Percentiles rank a stretch among this genome's conserved stretches.
These are phyloP conservation scores for Novymonas esmeraldas DNA, from an alignment of 208 protist genomes.

Conservation along the genomic window DNA sequence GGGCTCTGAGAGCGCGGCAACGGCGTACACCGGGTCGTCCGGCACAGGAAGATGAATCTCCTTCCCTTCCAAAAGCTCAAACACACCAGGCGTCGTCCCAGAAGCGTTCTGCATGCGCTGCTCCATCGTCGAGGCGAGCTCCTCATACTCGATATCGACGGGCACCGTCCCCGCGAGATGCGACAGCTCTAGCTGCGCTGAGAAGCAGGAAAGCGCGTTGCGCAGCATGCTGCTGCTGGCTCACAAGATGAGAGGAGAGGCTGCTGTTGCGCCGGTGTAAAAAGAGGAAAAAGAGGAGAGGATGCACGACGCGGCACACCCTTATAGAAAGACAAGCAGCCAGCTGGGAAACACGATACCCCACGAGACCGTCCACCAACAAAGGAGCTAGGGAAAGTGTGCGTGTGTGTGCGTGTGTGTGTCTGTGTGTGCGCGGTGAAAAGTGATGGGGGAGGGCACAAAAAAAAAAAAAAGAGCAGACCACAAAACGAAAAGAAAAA, in stretches of 20 bases:
- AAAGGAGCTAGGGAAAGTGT: background rate
- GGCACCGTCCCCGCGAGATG: slow-evolving; percentile 32
- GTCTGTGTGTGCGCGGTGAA: background rate
- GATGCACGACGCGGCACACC: too few relatives aligned
- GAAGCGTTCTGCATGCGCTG: background rate
- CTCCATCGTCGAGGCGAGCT: background rate
- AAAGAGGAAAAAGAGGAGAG: too few relatives aligned
- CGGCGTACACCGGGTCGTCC: background rate
- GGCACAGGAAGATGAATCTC: background rate
- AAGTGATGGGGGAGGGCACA: background rate
- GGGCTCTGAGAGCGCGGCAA: background rate
- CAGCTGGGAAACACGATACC: too few relatives aligned
- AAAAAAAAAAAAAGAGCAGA: slow-evolving; percentile 13
- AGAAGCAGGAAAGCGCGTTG: slow-evolving; percentile 11
- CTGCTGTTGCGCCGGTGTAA: too few relatives aligned
- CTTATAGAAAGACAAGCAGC: background rate
- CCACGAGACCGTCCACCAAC: background rate
- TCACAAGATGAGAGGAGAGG: background rate
- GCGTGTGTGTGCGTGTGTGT: too few relatives aligned
- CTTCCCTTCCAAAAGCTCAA: slow-evolving; percentile 4
- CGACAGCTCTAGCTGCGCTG: slow-evolving; percentile 32
- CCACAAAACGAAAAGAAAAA: background rate
- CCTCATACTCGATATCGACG: slow-evolving; percentile 1
- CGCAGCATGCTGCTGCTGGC: slow-evolving; percentile 1
- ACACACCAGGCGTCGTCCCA: background rate